Base-by-base conservation (phyloP, 495 filamentous ascomycete species). In the Aspergillus ostianus region DNA sequence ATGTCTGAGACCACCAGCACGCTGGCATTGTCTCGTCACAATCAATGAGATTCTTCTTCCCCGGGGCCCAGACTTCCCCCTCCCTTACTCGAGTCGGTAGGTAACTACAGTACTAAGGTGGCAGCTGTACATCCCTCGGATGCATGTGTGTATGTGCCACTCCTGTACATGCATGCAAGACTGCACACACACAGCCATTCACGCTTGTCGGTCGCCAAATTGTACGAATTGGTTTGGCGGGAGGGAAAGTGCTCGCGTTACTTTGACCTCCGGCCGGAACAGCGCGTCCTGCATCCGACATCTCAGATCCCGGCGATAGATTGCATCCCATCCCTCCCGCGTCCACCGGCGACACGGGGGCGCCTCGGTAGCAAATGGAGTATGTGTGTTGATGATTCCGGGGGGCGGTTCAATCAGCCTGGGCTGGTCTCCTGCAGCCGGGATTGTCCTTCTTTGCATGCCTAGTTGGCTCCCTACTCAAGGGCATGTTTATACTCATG, bases 1-100 rank as follows among this genome's bases (percentile, higher is more conserved):
- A 59, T 53, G 29, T 19, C 15, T 41, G 57, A 23, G 51, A 53
- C 36, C 57, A 23, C 17, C 57, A 44, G 49, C 53, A 50, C 32
- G 57, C 26, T 53, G 57, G 21, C 49, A 46, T 36, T 23, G 50
- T 17, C 41, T 15, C 21, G 20, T 48, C 17, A 26, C 26, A 29
- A 29, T 53, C 30, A 47, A 59, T 59, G 15, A 36, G 50, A 52
- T 21, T 15, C 41, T 20, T 18, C 30, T 4, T 20, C 4, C 8
- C 17, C 19, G n/a, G 29, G 26, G 26, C 8, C n/a, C n/a, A 50
- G 49, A 18, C 50, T 57, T 29, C 19, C 18, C 19, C 18, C 15
- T 6, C 7, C 46, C 47, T 49, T 49, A 26, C 47, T 49, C 9
- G 47, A 48, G n/a, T 19, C 3, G 12, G 45, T 47, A 4, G 8